Base-by-base conservation (phyloP, 148 eudicot species). In the Vaccinium macrocarpon region DNA sequence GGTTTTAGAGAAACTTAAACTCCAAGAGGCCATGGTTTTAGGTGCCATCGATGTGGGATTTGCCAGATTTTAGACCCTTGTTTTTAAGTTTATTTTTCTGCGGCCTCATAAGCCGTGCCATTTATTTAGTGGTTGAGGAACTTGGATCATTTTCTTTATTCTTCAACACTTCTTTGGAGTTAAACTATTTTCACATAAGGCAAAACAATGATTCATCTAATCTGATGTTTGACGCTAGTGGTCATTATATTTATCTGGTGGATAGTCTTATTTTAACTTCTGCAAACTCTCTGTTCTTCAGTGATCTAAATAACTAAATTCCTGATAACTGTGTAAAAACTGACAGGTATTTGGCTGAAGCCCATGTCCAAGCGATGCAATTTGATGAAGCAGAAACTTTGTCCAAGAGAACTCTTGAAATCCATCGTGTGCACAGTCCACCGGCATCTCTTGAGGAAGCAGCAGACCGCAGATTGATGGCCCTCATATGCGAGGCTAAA, bases 371-470 rank as follows among this genome's bases (percentile, higher is more conserved):
- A 84, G 96, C 97, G 35, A 95, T 97, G 98, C 99, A 97, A 81
- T 97, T 97, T 82, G 97, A 95, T 56, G 99, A 97, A 78, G 99
- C 99, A 52, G 98, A 97, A 82, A 90, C 85, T 70, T 81, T 97
- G 59, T 92, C 93, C 89, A 91, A 97, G 86, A 93, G 88, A 87
- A 94, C 99, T 64, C 94, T 97, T 70, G 98, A 97, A 86, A 97
- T 95, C 82, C 99, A 97, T 53, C 95, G 97, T 9, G 94, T 88
- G 76, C 97, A 97, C 88, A 94, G 98, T 82, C 85, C 97, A 66
- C 98, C 99, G 7, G 98, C 99, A 18, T 97, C 99, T 73, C 93
- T 97, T 8, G 97, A 97, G 84, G 99, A 97, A 90, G 98, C 98
- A 38, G 98, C 98, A 76, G 99, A 97, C 83, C 96, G 99, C n/a